phyloP scores from a whole-genome alignment of 225 moss, liverwort and hornwort species.

The Ulota crispa region DNA sequence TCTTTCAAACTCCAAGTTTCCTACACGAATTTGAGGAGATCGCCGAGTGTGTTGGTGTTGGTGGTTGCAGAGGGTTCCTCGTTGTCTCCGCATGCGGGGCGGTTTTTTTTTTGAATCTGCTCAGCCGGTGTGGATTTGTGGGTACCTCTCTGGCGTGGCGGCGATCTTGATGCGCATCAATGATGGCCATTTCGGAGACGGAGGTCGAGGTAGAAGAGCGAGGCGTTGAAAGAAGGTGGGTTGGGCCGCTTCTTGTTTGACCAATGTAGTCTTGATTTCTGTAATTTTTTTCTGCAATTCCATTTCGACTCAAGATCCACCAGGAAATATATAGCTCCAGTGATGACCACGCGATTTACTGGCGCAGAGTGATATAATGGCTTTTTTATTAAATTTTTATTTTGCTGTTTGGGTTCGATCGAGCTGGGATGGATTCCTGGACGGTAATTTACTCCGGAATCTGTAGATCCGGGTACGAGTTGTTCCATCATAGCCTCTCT shows the following conservation, averaged over 20 bases:
- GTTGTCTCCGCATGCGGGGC: not conserved
- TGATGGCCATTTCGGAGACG: slow-evolving; percentile 22
- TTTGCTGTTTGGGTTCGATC: not conserved
- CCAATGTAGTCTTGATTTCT: not conserved
- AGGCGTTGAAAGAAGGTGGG: slow-evolving; percentile 4
- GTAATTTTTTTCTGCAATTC: not conserved
- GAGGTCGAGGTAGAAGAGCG: slow-evolving; percentile 7
- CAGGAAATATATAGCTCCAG: not conserved
- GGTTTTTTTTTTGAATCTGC: not conserved
- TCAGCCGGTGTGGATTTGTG: not conserved
- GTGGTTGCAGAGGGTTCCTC: not conserved
- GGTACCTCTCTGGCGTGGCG: not conserved
- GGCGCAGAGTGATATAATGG: not conserved
- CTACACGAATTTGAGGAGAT: not conserved
- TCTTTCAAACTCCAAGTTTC: not conserved
- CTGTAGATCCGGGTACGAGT: not conserved
- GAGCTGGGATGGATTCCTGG: not conserved
- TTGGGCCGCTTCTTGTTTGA: not conserved
- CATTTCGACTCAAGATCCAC: not conserved
- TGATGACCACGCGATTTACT: not conserved
- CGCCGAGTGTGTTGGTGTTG: too few species aligned
- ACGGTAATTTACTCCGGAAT: not conserved
- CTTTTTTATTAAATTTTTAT: too few species aligned
- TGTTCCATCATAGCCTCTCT: not conserved
- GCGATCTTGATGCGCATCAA: not conserved